These are phyloP conservation scores for Ceratobasidium sp. DNA, from an alignment of 1,284 basidiomycete species.

Conservation along the genomic window DNA sequence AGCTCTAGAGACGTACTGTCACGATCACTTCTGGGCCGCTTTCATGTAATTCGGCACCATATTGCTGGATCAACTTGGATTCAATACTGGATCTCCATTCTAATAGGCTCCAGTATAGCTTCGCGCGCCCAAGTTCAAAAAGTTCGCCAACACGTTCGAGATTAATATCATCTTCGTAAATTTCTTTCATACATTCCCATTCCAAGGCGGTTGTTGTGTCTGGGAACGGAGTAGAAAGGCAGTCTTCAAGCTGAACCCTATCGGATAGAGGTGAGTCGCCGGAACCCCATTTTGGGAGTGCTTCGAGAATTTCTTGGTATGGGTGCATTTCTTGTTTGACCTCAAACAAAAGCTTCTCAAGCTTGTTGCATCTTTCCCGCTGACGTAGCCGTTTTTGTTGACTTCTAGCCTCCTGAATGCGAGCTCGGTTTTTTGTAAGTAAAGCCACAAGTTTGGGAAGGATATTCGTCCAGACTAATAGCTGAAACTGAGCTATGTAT, in stretches of 20 bases:
- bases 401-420: neutral
- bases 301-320: neutral
- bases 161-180: conserved; percentile 3
- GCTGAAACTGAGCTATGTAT: neutral
- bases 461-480: conserved; percentile 6
- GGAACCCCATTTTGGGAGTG: neutral
- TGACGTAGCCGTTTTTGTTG: neutral
- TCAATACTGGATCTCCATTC: too few relatives aligned
- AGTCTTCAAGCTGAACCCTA: too few relatives aligned
- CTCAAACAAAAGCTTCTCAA: neutral
- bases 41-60: too few relatives aligned
- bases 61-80: too few relatives aligned
- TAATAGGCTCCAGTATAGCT: too few relatives aligned
- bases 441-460: neutral
- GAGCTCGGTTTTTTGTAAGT: conserved; percentile 4
- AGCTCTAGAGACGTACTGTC: too few relatives aligned
- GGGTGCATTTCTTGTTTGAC: neutral
- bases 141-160: too few relatives aligned
- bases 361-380: neutral
- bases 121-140: too few relatives aligned
- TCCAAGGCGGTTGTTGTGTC: neutral
- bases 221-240: too few relatives aligned
- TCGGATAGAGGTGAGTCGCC: too few relatives aligned
- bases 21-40: too few relatives aligned
- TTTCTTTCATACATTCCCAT: conserved; percentile 3